Percentiles rank a stretch among this genome's conserved stretches.
phyloP scores from a whole-genome alignment of 345 rosid species.

The Salix brachista region DNA sequence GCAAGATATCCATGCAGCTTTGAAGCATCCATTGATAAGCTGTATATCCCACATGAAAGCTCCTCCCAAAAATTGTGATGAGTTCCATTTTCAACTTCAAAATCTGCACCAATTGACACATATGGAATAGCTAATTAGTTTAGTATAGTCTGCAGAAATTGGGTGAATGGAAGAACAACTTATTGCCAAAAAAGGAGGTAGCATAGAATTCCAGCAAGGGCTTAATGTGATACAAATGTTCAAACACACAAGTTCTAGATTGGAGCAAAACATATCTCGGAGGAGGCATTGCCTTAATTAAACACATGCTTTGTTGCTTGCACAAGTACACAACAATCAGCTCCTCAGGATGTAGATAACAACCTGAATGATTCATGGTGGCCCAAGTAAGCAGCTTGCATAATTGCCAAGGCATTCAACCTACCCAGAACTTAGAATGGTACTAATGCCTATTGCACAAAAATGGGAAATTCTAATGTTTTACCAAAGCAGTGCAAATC shows the following conservation, averaged over 20 bases:
- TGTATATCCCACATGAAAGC: slow-evolving; percentile 82
- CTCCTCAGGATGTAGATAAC: background rate
- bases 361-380: background rate
- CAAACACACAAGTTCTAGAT: no score
- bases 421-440: background rate
- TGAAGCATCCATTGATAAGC: slow-evolving; percentile 42
- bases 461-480: background rate
- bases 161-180: background rate
- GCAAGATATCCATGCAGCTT: slow-evolving; percentile 23
- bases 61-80: slow-evolving; percentile 66
- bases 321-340: background rate
- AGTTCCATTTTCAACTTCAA: slow-evolving; percentile 43
- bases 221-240: background rate
- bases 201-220: background rate
- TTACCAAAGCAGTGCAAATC: background rate
- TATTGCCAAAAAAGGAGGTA: background rate
- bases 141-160: background rate
- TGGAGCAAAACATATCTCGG: no score
- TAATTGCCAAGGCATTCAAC: background rate
- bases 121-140: background rate
- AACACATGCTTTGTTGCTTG: background rate
- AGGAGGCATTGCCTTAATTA: background rate
- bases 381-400: background rate
- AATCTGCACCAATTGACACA: slow-evolving; percentile 30
- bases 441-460: background rate